Evolutionary conservation across 148 eudicot species (phyloP).

Genomic region (Persicaria tinctoria): DNA sequence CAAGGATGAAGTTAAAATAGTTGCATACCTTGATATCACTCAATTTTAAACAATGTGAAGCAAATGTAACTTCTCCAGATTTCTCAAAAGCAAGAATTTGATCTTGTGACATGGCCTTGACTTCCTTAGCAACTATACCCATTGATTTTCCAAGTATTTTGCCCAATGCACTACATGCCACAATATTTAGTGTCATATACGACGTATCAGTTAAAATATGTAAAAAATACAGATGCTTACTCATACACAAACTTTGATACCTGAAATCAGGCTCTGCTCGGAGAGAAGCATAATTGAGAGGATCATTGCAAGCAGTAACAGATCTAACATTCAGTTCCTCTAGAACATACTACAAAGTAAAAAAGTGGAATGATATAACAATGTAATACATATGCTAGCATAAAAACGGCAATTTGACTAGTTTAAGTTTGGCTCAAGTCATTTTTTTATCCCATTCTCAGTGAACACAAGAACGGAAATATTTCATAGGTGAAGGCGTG

Average conservation of each 20-base stretch:
- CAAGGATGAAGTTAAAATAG: not conserved
- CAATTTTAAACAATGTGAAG: constrained; percentile 54
- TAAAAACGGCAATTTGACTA: not conserved
- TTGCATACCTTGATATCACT: constrained; percentile 63
- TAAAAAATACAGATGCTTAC: not conserved
- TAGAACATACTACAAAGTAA: constrained; percentile 54
- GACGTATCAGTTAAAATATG: not conserved
- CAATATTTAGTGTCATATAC: constrained; percentile 5
- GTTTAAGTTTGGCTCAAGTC: no score
- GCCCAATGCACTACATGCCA: constrained; percentile 55
- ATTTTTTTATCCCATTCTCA: no score
- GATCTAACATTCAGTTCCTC: constrained; percentile 89
- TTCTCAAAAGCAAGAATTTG: constrained; percentile 75
- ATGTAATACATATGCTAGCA: not conserved
- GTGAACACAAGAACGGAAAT: no score
- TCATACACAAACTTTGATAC: constrained; percentile 22
- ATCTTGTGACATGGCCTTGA: constrained; percentile 81
- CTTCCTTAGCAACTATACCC: constrained; percentile 82
- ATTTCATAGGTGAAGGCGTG: no score
- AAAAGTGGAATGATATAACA: not conserved
- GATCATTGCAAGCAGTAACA: constrained; percentile 68
- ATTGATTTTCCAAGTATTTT: constrained; percentile 89
- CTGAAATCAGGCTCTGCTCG: constrained; percentile 98
- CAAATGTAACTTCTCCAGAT: constrained; percentile 69
- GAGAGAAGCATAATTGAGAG: constrained; percentile 70